Evolutionary conservation across 2,329 filamentous ascomycete genomes (phyloP), one percentile per base, ranked within the genome.

Genomic region (Colletotrichum melonis): DNA sequence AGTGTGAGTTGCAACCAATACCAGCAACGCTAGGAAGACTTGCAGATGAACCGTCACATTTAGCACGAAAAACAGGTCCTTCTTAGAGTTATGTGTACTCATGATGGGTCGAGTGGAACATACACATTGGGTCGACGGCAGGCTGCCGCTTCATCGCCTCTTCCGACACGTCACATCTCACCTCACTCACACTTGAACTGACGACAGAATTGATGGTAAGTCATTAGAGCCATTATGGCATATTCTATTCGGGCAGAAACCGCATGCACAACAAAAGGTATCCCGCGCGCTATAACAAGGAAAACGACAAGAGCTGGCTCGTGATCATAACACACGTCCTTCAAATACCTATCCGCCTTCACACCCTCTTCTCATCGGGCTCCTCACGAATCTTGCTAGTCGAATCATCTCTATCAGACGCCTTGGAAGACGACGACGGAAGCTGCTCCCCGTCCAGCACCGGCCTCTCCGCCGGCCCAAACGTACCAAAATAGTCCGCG

Each of bases 401-500:
- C 16, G 42, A 46, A 4, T 62, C 67, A 1, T 57, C 30, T 8
- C 12, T 35, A 19, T 66, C 63, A 0, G 30, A 28, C 28, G 19
- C 60, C 63, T 57, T 59, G 11, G 57, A 46, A 19, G 42, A 46
- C 42, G 42, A 46, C 42, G 42, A 57, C 8, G 58, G 65, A 9
- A 52, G 26, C 52, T 62, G 54, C 52, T 28, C 54, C 24, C 60
- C 70, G 9, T 69, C 60, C 12, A 69, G 42, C 66, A 63, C 57
- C 52, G 22, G 19, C 30, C 24, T 56, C n/a, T 69, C 73, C 8
- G 26, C 19, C 22, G 67, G 74, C 11, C 73, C 76, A 72, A 79
- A 79, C 8, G 77, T 79, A 4, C 76, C 78, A 65, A 80, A 79
- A 56, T 78, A 79, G 54, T 80, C 78, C 1, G 42, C 58, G 22